A percentile compares a stretch with the other conserved stretches of the same genome.
phyloP scores from a whole-genome alignment of 192 early-diverging fungal species.

The Podila clonocystis region DNA sequence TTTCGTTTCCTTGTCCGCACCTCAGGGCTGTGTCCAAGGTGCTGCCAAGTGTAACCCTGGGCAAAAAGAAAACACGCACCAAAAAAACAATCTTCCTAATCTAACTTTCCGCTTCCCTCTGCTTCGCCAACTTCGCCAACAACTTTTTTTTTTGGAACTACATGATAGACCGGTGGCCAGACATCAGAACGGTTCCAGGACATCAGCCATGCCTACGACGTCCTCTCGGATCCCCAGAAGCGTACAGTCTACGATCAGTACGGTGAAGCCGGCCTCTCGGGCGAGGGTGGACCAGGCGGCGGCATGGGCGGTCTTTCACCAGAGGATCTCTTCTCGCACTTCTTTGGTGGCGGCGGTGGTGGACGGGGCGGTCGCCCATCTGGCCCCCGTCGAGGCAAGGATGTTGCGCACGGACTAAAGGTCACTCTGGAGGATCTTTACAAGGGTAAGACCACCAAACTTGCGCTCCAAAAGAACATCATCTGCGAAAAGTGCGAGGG shows the following conservation, averaged over 20 bases:
- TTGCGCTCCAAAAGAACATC: constrained; percentile 92
- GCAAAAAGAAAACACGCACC: too few species aligned
- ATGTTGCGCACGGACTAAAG: constrained; percentile 88
- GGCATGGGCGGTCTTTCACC: constrained; percentile 77
- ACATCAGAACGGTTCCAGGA: constrained; percentile 94
- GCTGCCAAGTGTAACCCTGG: too few species aligned
- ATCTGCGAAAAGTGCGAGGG: constrained; percentile 93
- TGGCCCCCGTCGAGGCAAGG: constrained; percentile 93
- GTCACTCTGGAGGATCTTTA: constrained; percentile 90
- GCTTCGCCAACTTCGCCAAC: neutral
- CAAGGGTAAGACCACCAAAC: constrained; percentile 88
- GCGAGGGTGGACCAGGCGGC: constrained; percentile 66
- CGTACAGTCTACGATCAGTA: constrained; percentile 92
- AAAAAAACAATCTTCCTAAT: neutral
- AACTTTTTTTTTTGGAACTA: neutral
- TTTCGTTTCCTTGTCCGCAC: too few species aligned
- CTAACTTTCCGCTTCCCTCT: neutral
- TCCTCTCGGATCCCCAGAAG: constrained; percentile 90
- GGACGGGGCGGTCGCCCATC: constrained; percentile 71
- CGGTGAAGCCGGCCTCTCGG: constrained; percentile 90
- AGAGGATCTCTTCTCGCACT: constrained; percentile 94
- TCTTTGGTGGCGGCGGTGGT: constrained; percentile 89
- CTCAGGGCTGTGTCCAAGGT: too few species aligned
- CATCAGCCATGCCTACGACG: constrained; percentile 96
- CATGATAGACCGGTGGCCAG: constrained; percentile 48